phyloP scores from a whole-genome alignment of 108 stramenopile species.

The Cyclotella distinguenda region DNA sequence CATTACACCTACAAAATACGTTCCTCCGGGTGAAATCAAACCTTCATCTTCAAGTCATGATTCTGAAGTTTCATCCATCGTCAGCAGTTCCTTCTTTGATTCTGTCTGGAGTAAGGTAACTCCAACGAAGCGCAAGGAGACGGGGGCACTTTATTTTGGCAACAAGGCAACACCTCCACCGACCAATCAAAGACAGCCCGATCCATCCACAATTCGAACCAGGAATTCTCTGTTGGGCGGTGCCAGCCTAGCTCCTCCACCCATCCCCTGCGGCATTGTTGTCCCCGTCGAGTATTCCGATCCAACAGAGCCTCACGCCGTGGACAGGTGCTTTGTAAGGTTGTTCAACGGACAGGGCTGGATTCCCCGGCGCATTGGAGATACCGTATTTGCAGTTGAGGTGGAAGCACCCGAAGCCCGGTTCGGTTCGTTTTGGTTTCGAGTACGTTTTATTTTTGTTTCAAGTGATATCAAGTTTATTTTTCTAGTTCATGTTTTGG shows the following conservation, averaged over 20 bases:
- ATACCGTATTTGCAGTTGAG: constrained; percentile 19
- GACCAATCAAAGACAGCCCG: background rate
- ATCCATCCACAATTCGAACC: constrained; percentile 9
- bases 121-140: constrained; percentile 40
- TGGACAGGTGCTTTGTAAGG: constrained; percentile 52
- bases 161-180: background rate
- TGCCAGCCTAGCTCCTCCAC: background rate
- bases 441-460: constrained; percentile 32
- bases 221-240: constrained; percentile 4
- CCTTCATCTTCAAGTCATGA: constrained; percentile 25
- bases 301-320: background rate
- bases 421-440: constrained; percentile 85
- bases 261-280: constrained; percentile 64
- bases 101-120: constrained; percentile 46
- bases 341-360: constrained; percentile 80
- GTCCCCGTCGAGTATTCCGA: constrained; percentile 68
- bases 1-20: constrained; percentile 12
- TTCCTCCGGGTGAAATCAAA: constrained; percentile 1
- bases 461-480: background rate
- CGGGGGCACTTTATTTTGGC: background rate
- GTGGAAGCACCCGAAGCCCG: constrained; percentile 63
- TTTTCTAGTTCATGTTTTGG: background rate
- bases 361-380: constrained; percentile 58
- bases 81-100: constrained; percentile 39
- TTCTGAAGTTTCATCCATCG: constrained; percentile 30